Evolutionary conservation across 2,329 filamentous ascomycete genomes (phyloP), one percentile per base, ranked within the genome.

Genomic region (Neocatenulostroma microsporum): DNA sequence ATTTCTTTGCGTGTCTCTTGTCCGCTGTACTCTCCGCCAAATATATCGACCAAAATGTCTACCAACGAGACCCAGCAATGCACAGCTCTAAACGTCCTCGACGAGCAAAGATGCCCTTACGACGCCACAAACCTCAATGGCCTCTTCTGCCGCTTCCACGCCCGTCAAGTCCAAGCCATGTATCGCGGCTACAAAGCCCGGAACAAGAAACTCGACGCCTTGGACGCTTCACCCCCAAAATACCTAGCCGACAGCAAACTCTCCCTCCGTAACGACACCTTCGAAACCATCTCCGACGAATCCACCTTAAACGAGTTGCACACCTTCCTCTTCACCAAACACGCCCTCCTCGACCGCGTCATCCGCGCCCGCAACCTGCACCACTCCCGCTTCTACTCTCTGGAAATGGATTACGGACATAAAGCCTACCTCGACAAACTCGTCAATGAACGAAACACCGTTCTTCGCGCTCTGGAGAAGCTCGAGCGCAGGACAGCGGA

Each of bases 121-220:
- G 46, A 51, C 31, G 62, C 65, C 5, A 66, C 61, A 9, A 63
- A 62, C 25, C 41, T 57, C 36, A 62, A 67, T 50, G 57, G 60
- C 5, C 50, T 67, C 14, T 50, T 67, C 42, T 68, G 64, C 46
- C 46, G 42, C 15, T 65, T 62, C 37, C 63, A 66, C 42, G 61
- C 62, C 1, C 60, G 54, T 37, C 63, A 67, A 45, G 64, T 59
- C 39, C 56, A 63, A 45, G 63, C 62, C 45, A 55, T 72, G 3
- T 72, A 72, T 48, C 58, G 60, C 34, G 69, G 68, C 7, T 72
- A 72, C 51, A 71, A 71, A 45, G 60, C 53, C 26, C 64, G 67
- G 27, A 70, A 70, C 48, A 56, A 58, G 7, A 55, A 59, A 30
- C 59, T 72, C 3, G 67, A 72, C 36, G 39, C 41, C 3, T 46